Evolutionary conservation across 106 monocot species (phyloP).

Genomic region (Gastrodia elata): DNA sequence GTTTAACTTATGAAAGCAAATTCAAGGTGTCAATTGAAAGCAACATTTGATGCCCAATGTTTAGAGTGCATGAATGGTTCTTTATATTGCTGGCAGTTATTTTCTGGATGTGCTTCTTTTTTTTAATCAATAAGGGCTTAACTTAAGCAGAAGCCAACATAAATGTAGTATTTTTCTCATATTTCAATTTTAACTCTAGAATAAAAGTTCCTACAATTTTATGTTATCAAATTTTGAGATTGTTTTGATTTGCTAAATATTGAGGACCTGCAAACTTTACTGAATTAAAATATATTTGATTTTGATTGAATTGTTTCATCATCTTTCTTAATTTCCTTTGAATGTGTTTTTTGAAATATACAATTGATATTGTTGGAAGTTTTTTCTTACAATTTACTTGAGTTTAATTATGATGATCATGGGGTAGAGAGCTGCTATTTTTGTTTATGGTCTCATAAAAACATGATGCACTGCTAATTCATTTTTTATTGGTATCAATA

Average conservation of each 20-base stretch:
- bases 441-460: neutral
- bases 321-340: neutral
- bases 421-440: neutral
- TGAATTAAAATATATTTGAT: neutral
- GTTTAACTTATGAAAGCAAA: neutral
- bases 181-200: neutral
- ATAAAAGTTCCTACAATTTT: neutral
- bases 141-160: neutral
- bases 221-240: neutral
- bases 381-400: neutral
- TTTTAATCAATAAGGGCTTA: neutral
- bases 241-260: neutral
- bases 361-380: neutral
- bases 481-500: neutral
- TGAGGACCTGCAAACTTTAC: neutral
- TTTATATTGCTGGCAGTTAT: no score
- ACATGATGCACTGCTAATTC: neutral
- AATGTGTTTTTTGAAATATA: neutral
- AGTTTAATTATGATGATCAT: neutral
- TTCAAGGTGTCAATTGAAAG: neutral
- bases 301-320: neutral
- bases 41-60: no score
- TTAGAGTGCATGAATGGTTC: neutral
- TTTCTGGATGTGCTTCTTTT: neutral
- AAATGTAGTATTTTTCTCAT: neutral